phyloP scores from a whole-genome alignment of 371 early-diverging fungal species.

The Saksenaea vasiformis region DNA sequence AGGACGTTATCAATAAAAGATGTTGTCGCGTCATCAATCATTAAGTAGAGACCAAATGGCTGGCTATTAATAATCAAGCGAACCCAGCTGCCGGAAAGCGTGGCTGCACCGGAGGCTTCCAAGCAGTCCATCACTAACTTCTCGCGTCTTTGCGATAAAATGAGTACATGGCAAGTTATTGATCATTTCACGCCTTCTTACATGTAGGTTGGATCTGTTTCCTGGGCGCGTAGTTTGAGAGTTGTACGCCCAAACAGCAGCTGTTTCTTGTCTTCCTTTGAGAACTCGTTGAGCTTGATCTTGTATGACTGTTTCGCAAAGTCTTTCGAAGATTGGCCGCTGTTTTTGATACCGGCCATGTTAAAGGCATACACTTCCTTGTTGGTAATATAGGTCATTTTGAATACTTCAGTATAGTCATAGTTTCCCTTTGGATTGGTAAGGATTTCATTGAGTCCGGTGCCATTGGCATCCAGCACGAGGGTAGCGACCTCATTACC shows the following conservation, averaged over 20 bases:
- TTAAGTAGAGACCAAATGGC: slow-evolving; percentile 46
- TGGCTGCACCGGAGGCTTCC: slow-evolving; percentile 48
- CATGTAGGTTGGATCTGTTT: slow-evolving; percentile 47
- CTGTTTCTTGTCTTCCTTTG: slow-evolving; percentile 16
- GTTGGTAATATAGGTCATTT: slow-evolving; percentile 43
- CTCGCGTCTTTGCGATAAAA: slow-evolving; percentile 35
- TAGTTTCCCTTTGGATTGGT: slow-evolving; percentile 15
- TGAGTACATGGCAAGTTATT: background rate
- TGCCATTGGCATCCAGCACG: slow-evolving; percentile 24
- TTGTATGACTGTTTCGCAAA: slow-evolving; percentile 52
- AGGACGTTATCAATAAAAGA: slow-evolving; percentile 45
- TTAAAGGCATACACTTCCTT: slow-evolving; percentile 38
- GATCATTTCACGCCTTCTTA: slow-evolving; percentile 10
- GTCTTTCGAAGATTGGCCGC: slow-evolving; percentile 51
- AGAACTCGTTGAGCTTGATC: slow-evolving; percentile 40
- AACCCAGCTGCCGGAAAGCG: slow-evolving; percentile 47
- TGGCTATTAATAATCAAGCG: slow-evolving; percentile 48
- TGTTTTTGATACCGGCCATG: slow-evolving; percentile 40
- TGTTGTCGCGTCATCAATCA: slow-evolving; percentile 52
- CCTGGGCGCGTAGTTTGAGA: slow-evolving; percentile 51
- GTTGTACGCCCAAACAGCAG: slow-evolving; percentile 40
- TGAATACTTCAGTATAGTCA: slow-evolving; percentile 13
- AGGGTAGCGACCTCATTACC: slow-evolving; percentile 32
- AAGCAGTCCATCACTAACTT: slow-evolving; percentile 43
- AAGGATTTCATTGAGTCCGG: slow-evolving; percentile 13